Evolutionary conservation across 345 rosid genomes (phyloP), one percentile per base, ranked within the genome.

Genomic region (Eucalyptus paniculata): DNA sequence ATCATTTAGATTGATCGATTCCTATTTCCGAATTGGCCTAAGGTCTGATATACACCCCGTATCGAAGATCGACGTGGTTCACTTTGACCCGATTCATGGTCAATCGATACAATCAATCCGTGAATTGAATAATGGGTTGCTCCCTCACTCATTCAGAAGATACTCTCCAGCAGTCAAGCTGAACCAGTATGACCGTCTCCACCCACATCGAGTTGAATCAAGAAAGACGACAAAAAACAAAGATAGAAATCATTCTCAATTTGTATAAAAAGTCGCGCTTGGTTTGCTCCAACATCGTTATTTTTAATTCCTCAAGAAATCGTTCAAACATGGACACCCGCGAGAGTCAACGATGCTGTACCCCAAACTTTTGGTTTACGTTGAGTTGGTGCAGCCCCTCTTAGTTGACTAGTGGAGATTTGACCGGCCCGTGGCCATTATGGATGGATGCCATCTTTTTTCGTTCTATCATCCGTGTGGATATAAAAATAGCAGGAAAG

Each of bases 1-100:
- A 1, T 0, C 9, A 6, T 28, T 30, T 30, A 60, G 7, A 12
- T 28, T 2, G 4, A 30, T 62, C 1, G 1, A 53, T 3, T 53
- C 69, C 69, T 3, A 62, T 30, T 62, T 28, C 32, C 69, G 0
- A 6, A 6, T 30, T 28, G 8, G 32, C 32, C 2, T 30, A 6
- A 6, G 18, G 69, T 13, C 4, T 1, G 17, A 62, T 62, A 6
- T 4, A 62, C 32, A 62, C 32, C 32, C 69, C 3, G 7, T 28
- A 12, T 30, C 34, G 19, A 65, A 32, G 77, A 9, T 9, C 37
- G 80, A 34, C 24, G 13, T 8, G 81, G 37, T 21, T 37, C 24
- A 72, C 8, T 10, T 72, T 21, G 26, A 44, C 28, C 42, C 45
- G 83, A 72, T 37, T 37, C 45, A 3, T 37, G 82, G 82, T 37